phyloP scores from a whole-genome alignment of 306 rosid species.

The Clitoria ternatea region DNA sequence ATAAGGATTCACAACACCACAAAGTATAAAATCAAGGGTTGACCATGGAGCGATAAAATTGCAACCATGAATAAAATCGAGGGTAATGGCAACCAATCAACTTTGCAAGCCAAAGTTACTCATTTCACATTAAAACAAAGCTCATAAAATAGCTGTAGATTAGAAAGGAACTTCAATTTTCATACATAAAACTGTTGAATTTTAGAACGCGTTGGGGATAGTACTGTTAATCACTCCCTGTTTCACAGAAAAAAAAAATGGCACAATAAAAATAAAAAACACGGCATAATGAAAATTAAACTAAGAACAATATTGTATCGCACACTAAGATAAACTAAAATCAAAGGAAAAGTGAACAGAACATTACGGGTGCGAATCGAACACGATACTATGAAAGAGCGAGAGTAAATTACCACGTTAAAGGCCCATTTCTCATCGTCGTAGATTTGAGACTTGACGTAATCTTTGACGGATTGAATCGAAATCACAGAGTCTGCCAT shows the following conservation, averaged over 20 bases:
- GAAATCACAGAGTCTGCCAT: slow-evolving; percentile 61
- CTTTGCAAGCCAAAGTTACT: not conserved
- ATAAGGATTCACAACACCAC: not conserved
- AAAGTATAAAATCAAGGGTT: not conserved
- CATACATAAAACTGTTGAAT: not conserved
- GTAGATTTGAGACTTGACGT: slow-evolving; percentile 52
- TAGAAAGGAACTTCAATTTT: not conserved
- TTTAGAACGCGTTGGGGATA: not conserved
- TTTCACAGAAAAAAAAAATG: not conserved
- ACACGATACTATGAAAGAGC: not conserved
- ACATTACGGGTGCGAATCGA: not conserved
- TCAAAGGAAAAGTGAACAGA: not conserved
- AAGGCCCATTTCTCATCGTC: slow-evolving; percentile 84
- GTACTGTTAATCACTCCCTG: not conserved
- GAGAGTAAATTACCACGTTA: slow-evolving; percentile 52
- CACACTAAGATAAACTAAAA: not conserved
- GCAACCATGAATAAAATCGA: not conserved
- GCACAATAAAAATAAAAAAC: too few species aligned
- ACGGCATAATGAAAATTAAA: too few species aligned
- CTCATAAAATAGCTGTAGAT: not conserved
- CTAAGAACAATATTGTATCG: not conserved
- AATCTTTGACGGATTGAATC: slow-evolving; percentile 50
- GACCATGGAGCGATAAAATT: not conserved
- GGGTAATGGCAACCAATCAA: not conserved
- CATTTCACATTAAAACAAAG: not conserved